Percentiles rank a stretch among this genome's conserved stretches.
phyloP scores from a whole-genome alignment of 805 yeast genomes.

The Trichomonascus vanleenenianus region DNA sequence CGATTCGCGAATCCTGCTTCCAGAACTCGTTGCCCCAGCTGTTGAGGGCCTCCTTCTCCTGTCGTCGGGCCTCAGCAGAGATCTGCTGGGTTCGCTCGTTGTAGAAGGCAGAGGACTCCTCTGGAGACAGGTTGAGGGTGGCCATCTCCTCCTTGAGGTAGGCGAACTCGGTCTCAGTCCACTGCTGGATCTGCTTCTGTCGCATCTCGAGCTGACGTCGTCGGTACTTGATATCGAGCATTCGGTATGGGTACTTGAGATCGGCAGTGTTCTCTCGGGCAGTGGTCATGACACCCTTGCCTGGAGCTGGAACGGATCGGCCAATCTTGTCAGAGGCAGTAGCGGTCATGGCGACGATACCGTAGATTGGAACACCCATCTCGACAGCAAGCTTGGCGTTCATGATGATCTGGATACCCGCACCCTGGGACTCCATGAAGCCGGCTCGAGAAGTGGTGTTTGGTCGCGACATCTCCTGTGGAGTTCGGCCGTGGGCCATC shows the following conservation, averaged over 20 bases:
- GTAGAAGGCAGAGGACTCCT: conserved; percentile 48
- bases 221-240: conserved; percentile 88
- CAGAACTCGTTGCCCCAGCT: conserved; percentile 96
- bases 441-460: conserved; percentile 94
- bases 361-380: conserved; percentile 99
- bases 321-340: conserved; percentile 99
- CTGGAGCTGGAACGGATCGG: conserved; percentile 99
- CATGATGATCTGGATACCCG: conserved; percentile 97
- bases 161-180: conserved; percentile 79
- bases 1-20: conserved; percentile 83
- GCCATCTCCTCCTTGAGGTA: conserved; percentile 65
- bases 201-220: conserved; percentile 81
- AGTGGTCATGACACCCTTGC: conserved; percentile 97
- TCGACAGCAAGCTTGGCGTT: conserved; percentile 85
- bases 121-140: conserved; percentile 33
- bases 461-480: conserved; percentile 98
- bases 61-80: conserved; percentile 74
- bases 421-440: conserved; percentile 99
- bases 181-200: conserved; percentile 63
- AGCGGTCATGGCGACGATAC: conserved; percentile 87
- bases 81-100: conserved; percentile 84
- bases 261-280: conserved; percentile 88
- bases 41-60: conserved; percentile 78
- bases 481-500: conserved; percentile 92
- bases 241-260: conserved; percentile 68